Conservation (phyloP, 2,329 filamentous ascomycete genomes). For the Monosporascus sp. region DNA sequence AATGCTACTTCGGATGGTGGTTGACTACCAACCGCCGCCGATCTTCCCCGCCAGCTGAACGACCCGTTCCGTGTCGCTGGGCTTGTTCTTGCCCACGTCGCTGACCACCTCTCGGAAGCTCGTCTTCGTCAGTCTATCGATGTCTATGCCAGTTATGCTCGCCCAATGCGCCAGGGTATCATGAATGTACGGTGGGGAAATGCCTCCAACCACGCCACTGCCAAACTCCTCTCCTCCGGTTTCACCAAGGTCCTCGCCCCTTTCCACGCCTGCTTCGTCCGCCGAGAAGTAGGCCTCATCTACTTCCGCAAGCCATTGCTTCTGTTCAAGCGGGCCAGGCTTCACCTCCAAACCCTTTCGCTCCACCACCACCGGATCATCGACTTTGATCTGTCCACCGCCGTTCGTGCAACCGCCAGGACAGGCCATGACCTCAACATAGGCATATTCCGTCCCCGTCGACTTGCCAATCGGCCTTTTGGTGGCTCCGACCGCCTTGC, state of each 20-base stretch:
- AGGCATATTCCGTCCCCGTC: slow-evolving; percentile 66
- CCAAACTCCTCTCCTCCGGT: slow-evolving; percentile 13
- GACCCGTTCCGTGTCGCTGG: slow-evolving; percentile 71
- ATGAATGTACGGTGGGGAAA: slow-evolving; percentile 62
- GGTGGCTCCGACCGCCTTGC: slow-evolving; percentile 53
- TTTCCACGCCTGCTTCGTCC: slow-evolving; percentile 45
- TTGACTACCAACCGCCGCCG: slow-evolving; percentile 80
- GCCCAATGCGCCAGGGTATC: slow-evolving; percentile 74
- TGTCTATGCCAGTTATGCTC: slow-evolving; percentile 60
- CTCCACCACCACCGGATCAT: slow-evolving; percentile 62
- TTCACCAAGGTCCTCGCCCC: slow-evolving; percentile 19
- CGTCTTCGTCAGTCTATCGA: slow-evolving; percentile 73
- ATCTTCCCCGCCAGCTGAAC: slow-evolving; percentile 86
- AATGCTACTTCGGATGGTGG: background rate
- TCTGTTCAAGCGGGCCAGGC: slow-evolving; percentile 73
- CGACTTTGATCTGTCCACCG: slow-evolving; percentile 88
- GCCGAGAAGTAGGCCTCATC: slow-evolving; percentile 89
- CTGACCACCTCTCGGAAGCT: slow-evolving; percentile 90
- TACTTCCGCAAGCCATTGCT: slow-evolving; percentile 74
- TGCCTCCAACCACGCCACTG: slow-evolving; percentile 52
- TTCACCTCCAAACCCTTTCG: slow-evolving; percentile 46
- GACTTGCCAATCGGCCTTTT: slow-evolving; percentile 48
- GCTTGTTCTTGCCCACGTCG: slow-evolving; percentile 77
- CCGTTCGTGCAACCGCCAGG: slow-evolving; percentile 98
- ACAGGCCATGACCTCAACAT: slow-evolving; percentile 98